These are phyloP conservation scores for Russula sp. DNA, from an alignment of 768 basidiomycete species.

Conservation along the genomic window DNA sequence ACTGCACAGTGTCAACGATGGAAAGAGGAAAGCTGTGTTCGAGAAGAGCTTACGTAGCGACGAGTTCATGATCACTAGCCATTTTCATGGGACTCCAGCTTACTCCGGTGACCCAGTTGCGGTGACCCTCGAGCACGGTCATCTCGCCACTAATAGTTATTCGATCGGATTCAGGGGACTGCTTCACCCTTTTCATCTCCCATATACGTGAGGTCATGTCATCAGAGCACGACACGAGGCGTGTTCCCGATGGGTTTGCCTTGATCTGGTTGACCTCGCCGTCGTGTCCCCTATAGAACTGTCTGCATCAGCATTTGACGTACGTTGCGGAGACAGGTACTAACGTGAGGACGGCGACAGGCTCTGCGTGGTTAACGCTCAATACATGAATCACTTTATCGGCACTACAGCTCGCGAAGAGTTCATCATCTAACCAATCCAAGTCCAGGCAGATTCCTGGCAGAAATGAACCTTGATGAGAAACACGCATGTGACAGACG, in stretches of 20 bases:
- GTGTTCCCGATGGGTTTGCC: slow-evolving; percentile 57
- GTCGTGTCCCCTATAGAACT: slow-evolving; percentile 52
- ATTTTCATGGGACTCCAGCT: slow-evolving; percentile 59
- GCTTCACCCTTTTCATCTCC: slow-evolving; percentile 48
- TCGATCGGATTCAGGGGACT: slow-evolving; percentile 25
- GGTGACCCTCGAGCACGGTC: slow-evolving; percentile 56
- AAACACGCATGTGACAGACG: not conserved
- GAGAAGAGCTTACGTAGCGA: slow-evolving; percentile 56
- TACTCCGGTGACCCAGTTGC: slow-evolving; percentile 55
- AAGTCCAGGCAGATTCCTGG: slow-evolving; percentile 75
- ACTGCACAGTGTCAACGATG: slow-evolving; percentile 33
- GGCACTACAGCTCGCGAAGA: slow-evolving; percentile 70
- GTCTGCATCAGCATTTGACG: not conserved
- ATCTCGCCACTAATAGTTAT: slow-evolving; percentile 29
- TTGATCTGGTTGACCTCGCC: slow-evolving; percentile 77
- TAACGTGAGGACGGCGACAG: slow-evolving; percentile 59
- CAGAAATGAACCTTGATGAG: not conserved
- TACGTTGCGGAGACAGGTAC: slow-evolving; percentile 27
- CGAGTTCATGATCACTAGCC: slow-evolving; percentile 48
- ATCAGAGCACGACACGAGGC: slow-evolving; percentile 76
- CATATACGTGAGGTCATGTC: slow-evolving; percentile 75
- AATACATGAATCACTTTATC: slow-evolving; percentile 60
- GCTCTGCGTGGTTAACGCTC: slow-evolving; percentile 45
- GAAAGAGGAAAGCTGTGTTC: slow-evolving; percentile 6
- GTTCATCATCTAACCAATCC: slow-evolving; percentile 68